Base-by-base conservation (phyloP, 148 eudicot species). In the Pouteria glomerata region DNA sequence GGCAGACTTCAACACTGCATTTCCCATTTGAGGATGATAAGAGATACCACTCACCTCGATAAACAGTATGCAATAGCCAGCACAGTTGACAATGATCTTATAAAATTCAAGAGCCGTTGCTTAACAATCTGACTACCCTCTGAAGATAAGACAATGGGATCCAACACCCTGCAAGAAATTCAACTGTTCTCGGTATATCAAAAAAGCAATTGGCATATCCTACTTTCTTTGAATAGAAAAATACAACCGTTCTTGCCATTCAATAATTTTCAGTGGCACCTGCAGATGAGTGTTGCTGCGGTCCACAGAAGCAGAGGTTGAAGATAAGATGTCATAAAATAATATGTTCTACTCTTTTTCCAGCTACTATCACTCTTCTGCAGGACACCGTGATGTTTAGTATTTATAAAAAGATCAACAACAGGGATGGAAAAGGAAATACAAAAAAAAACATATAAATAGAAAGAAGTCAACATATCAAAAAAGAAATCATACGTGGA, bases 261-360 rank as follows among this genome's bases (percentile, higher is more conserved):
- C 53, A 34, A 62, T n/a, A 50, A 39, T 60, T 16, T 18, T 27
- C 18, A 63, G 74, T 68, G 48, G 72, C 39, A 91, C 98, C 97
- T 95, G 97, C 96, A 95, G 66, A 95, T 78, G 60, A 92, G 87
- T 18, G 79, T 79, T 63, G 86, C 92, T 66, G 92, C 96, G 8
- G 86, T 79, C 99, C 99, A 95, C 31, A 95, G 82, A 80, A 95
- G 73, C 77, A 92, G 76, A 68, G 99, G 97, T 76, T 83, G 96
- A 78, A 95, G 71, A 80, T 95, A 95, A 45, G 96, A 89, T 23
- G 92, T 85, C 83, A 84, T 74, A 66, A 89, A 88, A 72, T 79
- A 81, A 82, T 89, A 74, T 14, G 89, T 72, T 18, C 86, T 79
- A 78, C 97, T 92, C 85, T 87, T 95, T 80, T 67, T 83, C 96